Conservation (phyloP, 2,329 filamentous ascomycete genomes). For the Talaromyces sp. region DNA sequence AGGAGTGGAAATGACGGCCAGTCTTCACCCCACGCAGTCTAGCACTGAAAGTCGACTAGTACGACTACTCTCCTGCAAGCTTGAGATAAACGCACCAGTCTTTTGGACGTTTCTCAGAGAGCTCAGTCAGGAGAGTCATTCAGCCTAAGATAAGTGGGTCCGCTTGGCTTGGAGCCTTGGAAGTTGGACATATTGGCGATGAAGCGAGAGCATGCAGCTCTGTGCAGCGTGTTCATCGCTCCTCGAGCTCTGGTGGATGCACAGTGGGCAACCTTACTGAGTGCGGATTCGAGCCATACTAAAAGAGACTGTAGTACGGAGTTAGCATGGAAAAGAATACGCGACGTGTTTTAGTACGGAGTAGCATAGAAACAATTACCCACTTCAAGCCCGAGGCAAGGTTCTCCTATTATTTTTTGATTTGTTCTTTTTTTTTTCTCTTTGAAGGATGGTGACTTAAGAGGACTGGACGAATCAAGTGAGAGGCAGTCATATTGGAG, state of each 20-base stretch:
- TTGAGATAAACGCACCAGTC: constrained; percentile 5
- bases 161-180: constrained; percentile 1
- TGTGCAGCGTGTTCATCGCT: not conserved
- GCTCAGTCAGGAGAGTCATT: constrained; percentile 6
- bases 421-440: not conserved
- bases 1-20: constrained; percentile 10
- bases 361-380: constrained; percentile 3
- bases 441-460: not conserved
- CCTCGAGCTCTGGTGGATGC: constrained; percentile 9
- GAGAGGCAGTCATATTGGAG: not conserved
- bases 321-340: constrained; percentile 4
- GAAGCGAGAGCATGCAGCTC: constrained; percentile 4
- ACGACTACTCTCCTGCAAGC: constrained; percentile 2
- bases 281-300: constrained; percentile 6
- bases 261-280: not conserved
- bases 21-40: constrained; percentile 10
- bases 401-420: constrained; percentile 8
- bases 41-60: not conserved
- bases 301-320: constrained; percentile 2
- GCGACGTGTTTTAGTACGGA: not conserved
- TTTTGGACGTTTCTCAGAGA: not conserved
- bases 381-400: constrained; percentile 1
- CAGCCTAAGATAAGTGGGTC: constrained; percentile 2
- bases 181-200: too few species aligned
- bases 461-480: constrained; percentile 7